Evolutionary conservation across 768 basidiomycete species (phyloP).

Genomic region (Mycena olivaceomarginata): DNA sequence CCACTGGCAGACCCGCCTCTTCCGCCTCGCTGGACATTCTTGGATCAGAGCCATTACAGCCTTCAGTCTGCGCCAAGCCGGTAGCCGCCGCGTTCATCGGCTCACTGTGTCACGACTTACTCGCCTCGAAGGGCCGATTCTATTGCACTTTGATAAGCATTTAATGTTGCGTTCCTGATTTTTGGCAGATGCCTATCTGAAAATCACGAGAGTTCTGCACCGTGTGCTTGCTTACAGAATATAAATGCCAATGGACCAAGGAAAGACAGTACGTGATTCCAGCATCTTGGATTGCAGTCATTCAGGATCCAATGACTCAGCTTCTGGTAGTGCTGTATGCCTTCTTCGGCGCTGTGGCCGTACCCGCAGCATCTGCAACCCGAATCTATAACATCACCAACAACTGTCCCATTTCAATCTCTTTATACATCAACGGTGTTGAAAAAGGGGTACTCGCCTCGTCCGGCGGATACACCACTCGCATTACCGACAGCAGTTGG

Average conservation of each 20-base stretch:
- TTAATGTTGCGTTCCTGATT: conserved; percentile 2
- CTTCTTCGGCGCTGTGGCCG: neutral
- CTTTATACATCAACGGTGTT: conserved; percentile 2
- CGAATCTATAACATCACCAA: conserved; percentile 1
- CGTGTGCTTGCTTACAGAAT: neutral
- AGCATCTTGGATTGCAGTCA: neutral
- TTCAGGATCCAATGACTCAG: neutral
- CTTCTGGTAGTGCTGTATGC: neutral
- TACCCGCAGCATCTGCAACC: neutral
- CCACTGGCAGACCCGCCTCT: neutral
- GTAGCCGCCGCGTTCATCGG: neutral
- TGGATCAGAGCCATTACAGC: neutral
- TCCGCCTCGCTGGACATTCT: neutral
- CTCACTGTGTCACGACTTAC: no score
- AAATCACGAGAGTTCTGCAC: neutral
- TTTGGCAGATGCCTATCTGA: neutral
- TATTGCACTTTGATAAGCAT: neutral
- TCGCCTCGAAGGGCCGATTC: neutral
- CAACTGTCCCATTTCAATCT: neutral
- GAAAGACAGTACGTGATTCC: neutral
- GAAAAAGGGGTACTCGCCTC: neutral
- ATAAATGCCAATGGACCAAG: neutral
- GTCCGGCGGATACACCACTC: neutral
- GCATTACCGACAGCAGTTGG: neutral
- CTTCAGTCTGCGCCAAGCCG: neutral